A percentile compares a stretch with the other conserved stretches of the same genome.
Evolutionary conservation across 2,329 filamentous ascomycete genomes (phyloP).

Genomic region (Rhynchosporium graminicola): DNA sequence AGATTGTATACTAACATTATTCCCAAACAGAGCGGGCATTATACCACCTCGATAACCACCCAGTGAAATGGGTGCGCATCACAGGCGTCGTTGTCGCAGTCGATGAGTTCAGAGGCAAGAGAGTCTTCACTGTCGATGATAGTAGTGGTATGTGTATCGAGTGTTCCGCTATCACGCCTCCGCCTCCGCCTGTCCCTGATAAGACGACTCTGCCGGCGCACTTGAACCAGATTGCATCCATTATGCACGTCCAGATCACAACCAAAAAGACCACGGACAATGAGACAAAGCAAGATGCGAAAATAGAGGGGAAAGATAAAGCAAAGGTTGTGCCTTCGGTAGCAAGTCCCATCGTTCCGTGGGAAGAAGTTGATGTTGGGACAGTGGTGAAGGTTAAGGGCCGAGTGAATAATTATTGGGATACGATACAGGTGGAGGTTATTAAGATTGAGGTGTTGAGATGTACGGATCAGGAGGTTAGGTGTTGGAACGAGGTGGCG

Average conservation of each 20-base stretch:
- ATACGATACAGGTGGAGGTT: conserved; percentile 53
- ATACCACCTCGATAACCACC: conserved; percentile 72
- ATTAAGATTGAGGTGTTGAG: conserved; percentile 51
- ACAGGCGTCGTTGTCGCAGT: conserved; percentile 69
- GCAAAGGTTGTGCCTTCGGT: conserved; percentile 58
- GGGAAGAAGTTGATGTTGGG: conserved; percentile 50
- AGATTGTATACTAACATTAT: conserved; percentile 5
- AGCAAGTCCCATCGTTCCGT: conserved; percentile 32
- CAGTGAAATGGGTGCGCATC: conserved; percentile 73
- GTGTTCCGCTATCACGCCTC: conserved; percentile 34
- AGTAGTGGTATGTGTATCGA: conserved; percentile 63
- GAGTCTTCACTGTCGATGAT: conserved; percentile 63
- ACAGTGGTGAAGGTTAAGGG: conserved; percentile 60
- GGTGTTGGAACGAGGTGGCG: conserved; percentile 57
- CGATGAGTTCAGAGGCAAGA: conserved; percentile 50
- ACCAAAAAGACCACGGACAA: background rate
- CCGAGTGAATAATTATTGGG: conserved; percentile 49
- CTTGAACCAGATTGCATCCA: conserved; percentile 19
- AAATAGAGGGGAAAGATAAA: conserved; percentile 37
- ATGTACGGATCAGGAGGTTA: conserved; percentile 58
- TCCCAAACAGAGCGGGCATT: conserved; percentile 52
- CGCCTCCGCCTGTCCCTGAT: background rate
- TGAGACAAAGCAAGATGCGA: background rate
- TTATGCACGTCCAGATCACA: background rate
- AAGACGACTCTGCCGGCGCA: conserved; percentile 12